phyloP scores from a whole-genome alignment of 805 yeast species.

The Candida krabiensis region DNA sequence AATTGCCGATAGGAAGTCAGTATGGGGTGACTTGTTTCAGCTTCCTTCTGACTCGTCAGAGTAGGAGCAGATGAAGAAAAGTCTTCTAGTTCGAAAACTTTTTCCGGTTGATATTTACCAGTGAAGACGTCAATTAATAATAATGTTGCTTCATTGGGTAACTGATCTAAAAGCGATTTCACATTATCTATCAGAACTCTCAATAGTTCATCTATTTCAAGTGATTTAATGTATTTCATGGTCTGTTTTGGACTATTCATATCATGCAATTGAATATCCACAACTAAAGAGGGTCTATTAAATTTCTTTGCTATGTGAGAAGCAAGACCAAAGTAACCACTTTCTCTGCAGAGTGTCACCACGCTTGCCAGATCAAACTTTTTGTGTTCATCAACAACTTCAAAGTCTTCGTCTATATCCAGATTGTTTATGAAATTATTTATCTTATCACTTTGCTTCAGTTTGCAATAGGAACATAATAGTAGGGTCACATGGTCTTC shows the following conservation, averaged over 20 bases:
- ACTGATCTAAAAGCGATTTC: constrained; percentile 57
- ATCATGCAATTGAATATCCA: constrained; percentile 70
- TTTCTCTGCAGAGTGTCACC: constrained; percentile 68
- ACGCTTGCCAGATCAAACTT: constrained; percentile 69
- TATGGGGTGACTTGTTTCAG: constrained; percentile 41
- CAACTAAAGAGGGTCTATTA: constrained; percentile 72
- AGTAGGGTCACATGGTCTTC: constrained; percentile 80
- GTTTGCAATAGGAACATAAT: constrained; percentile 75
- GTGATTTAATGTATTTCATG: constrained; percentile 62
- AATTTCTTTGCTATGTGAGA: constrained; percentile 67
- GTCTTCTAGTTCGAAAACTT: constrained; percentile 18
- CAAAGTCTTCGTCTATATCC: constrained; percentile 33
- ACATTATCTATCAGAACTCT: constrained; percentile 58
- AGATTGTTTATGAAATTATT: constrained; percentile 51
- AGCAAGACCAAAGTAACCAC: constrained; percentile 66
- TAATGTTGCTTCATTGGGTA: constrained; percentile 81
- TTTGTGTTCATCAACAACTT: constrained; percentile 34
- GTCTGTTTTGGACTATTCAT: constrained; percentile 60
- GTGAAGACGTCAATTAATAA: constrained; percentile 85
- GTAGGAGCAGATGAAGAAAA: constrained; percentile 10
- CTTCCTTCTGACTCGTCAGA: constrained; percentile 3
- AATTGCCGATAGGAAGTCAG: constrained; percentile 54
- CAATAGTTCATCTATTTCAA: constrained; percentile 75
- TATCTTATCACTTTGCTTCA: constrained; percentile 61
- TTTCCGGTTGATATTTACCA: constrained; percentile 65